Conservation (phyloP, 306 rosid genomes). For the Hippophae gyantsensis region DNA sequence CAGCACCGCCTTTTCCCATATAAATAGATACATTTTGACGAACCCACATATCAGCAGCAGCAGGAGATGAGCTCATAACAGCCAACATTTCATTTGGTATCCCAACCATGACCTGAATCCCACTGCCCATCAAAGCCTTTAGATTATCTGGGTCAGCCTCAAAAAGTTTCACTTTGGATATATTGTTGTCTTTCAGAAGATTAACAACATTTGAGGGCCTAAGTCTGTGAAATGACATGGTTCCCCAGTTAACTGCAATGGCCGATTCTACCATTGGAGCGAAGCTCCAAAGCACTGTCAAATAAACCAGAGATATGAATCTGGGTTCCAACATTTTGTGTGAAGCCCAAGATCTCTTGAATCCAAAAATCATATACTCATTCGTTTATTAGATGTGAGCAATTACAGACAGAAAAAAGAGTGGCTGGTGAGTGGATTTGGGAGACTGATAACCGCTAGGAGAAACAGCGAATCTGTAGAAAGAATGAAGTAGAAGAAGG, state of each 20-base stretch:
- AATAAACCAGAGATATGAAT: conserved; percentile 14
- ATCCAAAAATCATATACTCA: conserved; percentile 5
- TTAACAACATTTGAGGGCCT: conserved; percentile 69
- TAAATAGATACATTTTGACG: conserved; percentile 63
- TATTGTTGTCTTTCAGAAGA: conserved; percentile 57
- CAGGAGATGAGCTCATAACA: conserved; percentile 46
- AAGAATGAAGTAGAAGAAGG: no score
- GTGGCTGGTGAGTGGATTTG: no score
- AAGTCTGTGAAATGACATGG: conserved; percentile 55
- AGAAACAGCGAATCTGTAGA: no score
- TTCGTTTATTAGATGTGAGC: not conserved
- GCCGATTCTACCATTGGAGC: conserved; percentile 47
- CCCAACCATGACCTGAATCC: conserved; percentile 80
- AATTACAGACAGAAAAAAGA: not conserved
- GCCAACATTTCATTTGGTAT: conserved; percentile 80
- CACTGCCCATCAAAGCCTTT: conserved; percentile 53
- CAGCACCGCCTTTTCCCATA: conserved; percentile 60
- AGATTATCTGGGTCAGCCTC: conserved; percentile 63
- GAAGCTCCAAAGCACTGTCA: conserved; percentile 22
- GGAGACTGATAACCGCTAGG: no score
- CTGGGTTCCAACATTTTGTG: conserved; percentile 36
- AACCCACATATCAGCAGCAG: conserved; percentile 73
- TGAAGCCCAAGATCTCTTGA: conserved; percentile 4
- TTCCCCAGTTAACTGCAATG: conserved; percentile 88
- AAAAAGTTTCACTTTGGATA: conserved; percentile 73